Conservation (phyloP, 805 yeast species). For the Cyberlindnera mrakii region DNA sequence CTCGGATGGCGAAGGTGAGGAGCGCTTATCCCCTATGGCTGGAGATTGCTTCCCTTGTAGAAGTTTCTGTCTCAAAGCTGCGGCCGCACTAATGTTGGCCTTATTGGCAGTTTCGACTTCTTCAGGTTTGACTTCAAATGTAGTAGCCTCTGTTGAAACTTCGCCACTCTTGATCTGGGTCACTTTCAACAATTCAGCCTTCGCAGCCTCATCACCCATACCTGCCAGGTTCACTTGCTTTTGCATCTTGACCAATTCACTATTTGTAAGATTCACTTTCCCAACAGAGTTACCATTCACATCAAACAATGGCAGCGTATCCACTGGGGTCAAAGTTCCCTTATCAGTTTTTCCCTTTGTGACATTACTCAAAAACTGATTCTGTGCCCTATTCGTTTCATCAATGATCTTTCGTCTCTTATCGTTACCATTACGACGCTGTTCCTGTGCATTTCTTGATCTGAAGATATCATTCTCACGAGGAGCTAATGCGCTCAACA, state of each 20-base stretch:
- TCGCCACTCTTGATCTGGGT: conserved; percentile 16
- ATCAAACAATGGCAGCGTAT: conserved; percentile 70
- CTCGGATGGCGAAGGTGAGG: conserved; percentile 1
- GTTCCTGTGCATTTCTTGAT: conserved; percentile 61
- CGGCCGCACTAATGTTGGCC: conserved; percentile 40
- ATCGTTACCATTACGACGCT: conserved; percentile 57
- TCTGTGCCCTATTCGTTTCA: conserved; percentile 39
- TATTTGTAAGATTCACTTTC: conserved; percentile 56
- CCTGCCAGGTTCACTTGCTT: conserved; percentile 42
- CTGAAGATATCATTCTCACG: conserved; percentile 78
- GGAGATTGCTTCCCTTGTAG: conserved; percentile 22
- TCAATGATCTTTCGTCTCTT: conserved; percentile 49
- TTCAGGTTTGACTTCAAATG: conserved; percentile 15
- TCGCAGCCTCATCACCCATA: conserved; percentile 22
- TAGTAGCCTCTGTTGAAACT: neutral
- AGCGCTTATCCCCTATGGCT: conserved; percentile 18
- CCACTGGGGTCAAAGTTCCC: conserved; percentile 65
- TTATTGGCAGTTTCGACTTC: conserved; percentile 27
- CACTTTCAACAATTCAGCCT: conserved; percentile 25
- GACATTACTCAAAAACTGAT: conserved; percentile 43
- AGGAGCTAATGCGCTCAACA: conserved; percentile 56
- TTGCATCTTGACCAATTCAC: conserved; percentile 62
- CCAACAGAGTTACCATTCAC: conserved; percentile 72
- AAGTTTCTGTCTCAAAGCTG: conserved; percentile 33
- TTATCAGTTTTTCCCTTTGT: conserved; percentile 64